Evolutionary conservation across 768 basidiomycete species (phyloP).

Genomic region (Auriscalpium vulgare): DNA sequence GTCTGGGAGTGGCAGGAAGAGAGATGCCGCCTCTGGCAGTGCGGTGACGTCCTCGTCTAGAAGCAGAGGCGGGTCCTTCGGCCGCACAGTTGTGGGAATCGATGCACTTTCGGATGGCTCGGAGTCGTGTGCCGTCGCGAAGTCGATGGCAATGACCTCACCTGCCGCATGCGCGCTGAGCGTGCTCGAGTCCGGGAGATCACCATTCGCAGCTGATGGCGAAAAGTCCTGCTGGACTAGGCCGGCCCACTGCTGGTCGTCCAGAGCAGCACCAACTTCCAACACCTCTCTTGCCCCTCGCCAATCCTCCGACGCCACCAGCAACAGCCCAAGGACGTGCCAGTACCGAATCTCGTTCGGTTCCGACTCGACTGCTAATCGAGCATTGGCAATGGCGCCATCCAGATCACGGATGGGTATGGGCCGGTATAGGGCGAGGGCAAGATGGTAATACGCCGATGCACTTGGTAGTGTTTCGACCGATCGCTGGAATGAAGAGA

Average conservation of each 20-base stretch:
- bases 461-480: conserved; percentile 42
- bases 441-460: conserved; percentile 70
- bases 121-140: neutral
- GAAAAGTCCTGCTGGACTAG: neutral
- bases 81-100: conserved; percentile 3
- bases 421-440: conserved; percentile 60
- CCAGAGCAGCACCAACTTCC: conserved; percentile 63
- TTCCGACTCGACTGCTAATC: conserved; percentile 64
- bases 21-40: conserved; percentile 33
- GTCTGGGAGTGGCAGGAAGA: conserved; percentile 41
- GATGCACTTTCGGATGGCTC: neutral
- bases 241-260: conserved; percentile 29
- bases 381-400: conserved; percentile 60
- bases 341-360: conserved; percentile 64
- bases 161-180: neutral
- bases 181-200: conserved; percentile 2
- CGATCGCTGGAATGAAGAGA: conserved; percentile 41
- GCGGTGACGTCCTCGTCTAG: conserved; percentile 23
- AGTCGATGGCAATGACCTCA: neutral
- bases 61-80: conserved; percentile 7
- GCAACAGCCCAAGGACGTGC: conserved; percentile 82
- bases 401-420: conserved; percentile 58
- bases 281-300: conserved; percentile 65
- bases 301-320: conserved; percentile 79
- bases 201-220: neutral